Evolutionary conservation across 1,284 basidiomycete species (phyloP), one percentile per base, ranked within the genome.

Genomic region (Macrocystidia cucumis): DNA sequence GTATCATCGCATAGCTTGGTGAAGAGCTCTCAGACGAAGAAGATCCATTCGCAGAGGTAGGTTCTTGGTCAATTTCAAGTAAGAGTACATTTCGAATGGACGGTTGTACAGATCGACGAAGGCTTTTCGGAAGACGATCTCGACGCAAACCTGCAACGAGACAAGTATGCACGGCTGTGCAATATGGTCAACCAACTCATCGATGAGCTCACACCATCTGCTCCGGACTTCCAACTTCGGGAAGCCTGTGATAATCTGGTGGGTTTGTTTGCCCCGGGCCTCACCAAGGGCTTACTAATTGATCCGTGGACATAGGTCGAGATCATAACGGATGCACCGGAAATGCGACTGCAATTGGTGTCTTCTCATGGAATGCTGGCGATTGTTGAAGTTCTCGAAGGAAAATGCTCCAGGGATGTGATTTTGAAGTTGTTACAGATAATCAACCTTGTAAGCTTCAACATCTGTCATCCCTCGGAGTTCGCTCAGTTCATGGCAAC

Each of bases 361-460:
- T 82, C 83, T 9, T 83, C 86, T 0, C 95, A 98, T 60, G 95
- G 95, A 3, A 88, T 97, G 79, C 68, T 98, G 5, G 90, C 91
- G 1, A 86, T 97, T 37, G 62, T 98, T 45, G 93, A 98, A 56
- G 85, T 96, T 0, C 62, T 98, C 23, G 93, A 97, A 58, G 77
- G 79, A 9, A 78, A 83, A 37, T 76, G 74, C 40, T 85, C 84
- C 11, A 69, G 90, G 38, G 91, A 96, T 42, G 83, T 95, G 2
- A 77, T 82, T 17, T 74, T 89, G 55, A 82, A 85, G 49, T 57
- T 97, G 21, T 63, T 98, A 43, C 84, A 89, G 45, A 86, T 97
- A 39, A 78, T 97, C 47, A 98, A 98, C 51, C 57, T 89, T 55
- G 91, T 92, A 44, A 40, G 75, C 55, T 2, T 13, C 20, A 19